Evolutionary conservation across 1,284 basidiomycete species (phyloP), one percentile per base, ranked within the genome.

Genomic region (Coriolopsis trogii): DNA sequence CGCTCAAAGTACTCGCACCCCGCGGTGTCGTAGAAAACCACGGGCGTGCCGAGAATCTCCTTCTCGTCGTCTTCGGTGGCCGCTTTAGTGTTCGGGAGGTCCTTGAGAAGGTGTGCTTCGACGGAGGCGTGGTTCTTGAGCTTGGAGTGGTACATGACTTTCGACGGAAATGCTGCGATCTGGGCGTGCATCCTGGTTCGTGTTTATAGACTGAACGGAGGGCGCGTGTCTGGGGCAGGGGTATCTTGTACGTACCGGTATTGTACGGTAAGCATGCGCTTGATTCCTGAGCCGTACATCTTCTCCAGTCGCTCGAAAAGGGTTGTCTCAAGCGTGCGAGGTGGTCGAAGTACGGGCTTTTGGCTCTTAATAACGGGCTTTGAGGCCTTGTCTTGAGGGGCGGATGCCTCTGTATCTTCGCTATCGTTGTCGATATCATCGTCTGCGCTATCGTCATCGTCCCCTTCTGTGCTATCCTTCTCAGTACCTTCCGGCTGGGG

Each of bases 1-100:
- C 90, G 76, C 67, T 98, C 95, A 63, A 85, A 95, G 67, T 93
- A 96, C 64, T 95, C 93, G 59, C 89, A 93, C 0, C 94, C 95
- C 1, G 92, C 85, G 0, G 95, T 99, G 67, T 99, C 96, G 63
- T 93, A 93, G 67, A 98, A 97, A 0, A 96, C 84, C 0, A 98
- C 83, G 0, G 93, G 91, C 0, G 82, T 89, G 0, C 77, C 79
- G 4, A 97, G 72, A 1, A 83, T 71, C 43, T 93, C 93, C 56
- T 82, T 81, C 30, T 85, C 79, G 21, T 84, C 87, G 18, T 90
- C 88, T 43, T 76, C 76, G 8, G 72, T 70, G 7, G 73, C 70
- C 0, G 72, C 70, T 25, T 72, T 69, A 4, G 70, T 76, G 15
- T 74, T 82, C 0, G 87, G 79, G 0, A 98, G 72, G 64, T 94